These are phyloP conservation scores for Acer negundo DNA, from an alignment of 345 rosid species.

Conservation along the genomic window DNA sequence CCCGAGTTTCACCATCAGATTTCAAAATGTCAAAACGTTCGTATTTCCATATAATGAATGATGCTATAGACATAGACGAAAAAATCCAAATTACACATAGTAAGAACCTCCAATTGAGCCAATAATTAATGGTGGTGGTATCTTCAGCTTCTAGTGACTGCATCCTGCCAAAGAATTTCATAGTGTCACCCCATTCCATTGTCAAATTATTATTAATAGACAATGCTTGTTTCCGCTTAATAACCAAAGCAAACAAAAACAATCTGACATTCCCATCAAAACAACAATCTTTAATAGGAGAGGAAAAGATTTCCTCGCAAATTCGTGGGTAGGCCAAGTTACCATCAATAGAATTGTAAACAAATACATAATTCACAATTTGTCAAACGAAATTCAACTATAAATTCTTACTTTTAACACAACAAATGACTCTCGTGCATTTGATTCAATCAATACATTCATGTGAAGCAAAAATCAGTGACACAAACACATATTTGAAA, in stretches of 20 bases:
- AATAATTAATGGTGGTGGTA: slow-evolving; percentile 48
- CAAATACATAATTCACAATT: background rate
- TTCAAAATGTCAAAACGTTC: slow-evolving; percentile 38
- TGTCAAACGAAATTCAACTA: background rate
- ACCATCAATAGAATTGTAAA: background rate
- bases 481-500: background rate
- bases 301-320: too few species aligned
- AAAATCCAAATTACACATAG: slow-evolving; percentile 61
- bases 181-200: background rate
- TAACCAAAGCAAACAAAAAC: too few species aligned
- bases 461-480: background rate
- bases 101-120: slow-evolving; percentile 75
- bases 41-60: slow-evolving; percentile 47
- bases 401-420: background rate
- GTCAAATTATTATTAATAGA: background rate
- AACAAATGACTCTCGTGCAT: background rate
- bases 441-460: background rate
- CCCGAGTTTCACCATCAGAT: slow-evolving; percentile 26
- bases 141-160: slow-evolving; percentile 23
- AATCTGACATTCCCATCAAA: too few species aligned
- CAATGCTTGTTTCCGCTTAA: background rate
- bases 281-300: too few species aligned
- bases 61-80: slow-evolving; percentile 38
- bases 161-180: slow-evolving; percentile 39
- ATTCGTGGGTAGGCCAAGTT: background rate